phyloP scores from a whole-genome alignment of 192 early-diverging fungal species.

The Coemansia sp. region DNA sequence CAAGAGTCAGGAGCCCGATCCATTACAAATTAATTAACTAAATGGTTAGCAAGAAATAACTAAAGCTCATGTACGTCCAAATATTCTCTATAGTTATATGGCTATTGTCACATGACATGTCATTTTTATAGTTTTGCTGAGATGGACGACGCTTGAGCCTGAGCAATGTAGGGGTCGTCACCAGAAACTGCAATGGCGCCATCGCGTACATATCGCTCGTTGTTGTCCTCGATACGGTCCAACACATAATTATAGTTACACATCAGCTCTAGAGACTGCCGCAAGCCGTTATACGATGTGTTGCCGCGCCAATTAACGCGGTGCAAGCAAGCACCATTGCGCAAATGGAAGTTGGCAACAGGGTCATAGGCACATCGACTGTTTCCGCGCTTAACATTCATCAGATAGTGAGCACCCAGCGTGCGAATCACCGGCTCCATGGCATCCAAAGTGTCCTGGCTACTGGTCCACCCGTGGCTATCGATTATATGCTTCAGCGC shows the following conservation, averaged over 20 bases:
- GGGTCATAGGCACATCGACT: constrained; percentile 74
- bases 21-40: too few relatives aligned
- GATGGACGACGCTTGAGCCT: constrained; percentile 1
- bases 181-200: constrained; percentile 61
- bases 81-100: too few relatives aligned
- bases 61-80: too few relatives aligned
- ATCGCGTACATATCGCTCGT: constrained; percentile 64
- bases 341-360: constrained; percentile 93
- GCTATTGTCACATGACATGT: constrained; percentile 8
- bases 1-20: constrained; percentile 21
- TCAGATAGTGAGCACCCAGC: constrained; percentile 47
- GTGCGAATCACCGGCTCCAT: constrained; percentile 44
- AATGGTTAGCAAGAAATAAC: too few relatives aligned
- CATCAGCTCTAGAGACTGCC: constrained; percentile 91
- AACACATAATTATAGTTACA: constrained; percentile 88
- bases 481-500: constrained; percentile 41
- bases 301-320: constrained; percentile 89
- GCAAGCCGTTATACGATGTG: constrained; percentile 72
- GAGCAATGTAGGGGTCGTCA: constrained; percentile 29
- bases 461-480: constrained; percentile 43
- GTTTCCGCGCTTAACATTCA: constrained; percentile 30
- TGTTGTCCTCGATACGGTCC: constrained; percentile 76
- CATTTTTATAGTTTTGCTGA: constrained; percentile 16
- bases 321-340: constrained; percentile 89
- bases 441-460: constrained; percentile 26